Evolutionary conservation across 2,329 filamentous ascomycete species (phyloP), one percentile per base, ranked within the genome.

Genomic region (Sclerotinia minor): DNA sequence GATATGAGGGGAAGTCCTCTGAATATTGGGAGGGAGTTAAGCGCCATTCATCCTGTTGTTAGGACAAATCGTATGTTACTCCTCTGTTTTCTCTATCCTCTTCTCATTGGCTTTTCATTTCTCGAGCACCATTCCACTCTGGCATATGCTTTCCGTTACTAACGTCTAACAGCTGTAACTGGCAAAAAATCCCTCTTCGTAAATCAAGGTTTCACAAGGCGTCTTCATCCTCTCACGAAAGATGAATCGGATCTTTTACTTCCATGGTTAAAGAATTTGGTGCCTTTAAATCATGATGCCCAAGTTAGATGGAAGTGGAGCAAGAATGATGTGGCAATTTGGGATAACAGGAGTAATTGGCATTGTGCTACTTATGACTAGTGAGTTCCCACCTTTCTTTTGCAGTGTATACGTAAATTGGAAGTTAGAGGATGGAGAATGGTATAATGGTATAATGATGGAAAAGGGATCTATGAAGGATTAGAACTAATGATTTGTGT

Each of bases 291-390:
- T 72, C 84, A 87, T 69, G 85, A 87, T 72, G 79, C 82, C 0
- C 84, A 87, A 72, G 83, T 87, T 11, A 79, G 85, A 5, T 85
- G 83, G 72, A 79, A 79, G 64, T 86, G 83, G 84, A 78, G 77
- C 65, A 78, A 81, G 73, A 84, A 85, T 67, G 83, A 86, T 71
- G 74, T 83, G 5, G 84, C 86, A 1, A 87, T 90, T 71, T 91
- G 88, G 88, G 88, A 91, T 74, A 90, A 90, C 44, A 58, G 68
- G 21, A 64, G 65, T 41, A 69, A 57, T 58, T 69, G 53, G 50
- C 58, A 68, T 64, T 59, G 58, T 47, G 65, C 65, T 21, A 69
- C 65, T n/a, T 69, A 69, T 68, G 65, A 69, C 38, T 67, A 67
- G 59, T 61, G n/a, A 50, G 59, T 61, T 35, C 3, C 53, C 52